A percentile compares a stretch with the other conserved stretches of the same genome.
Conservation (phyloP, 331 rosid species). For the Rhamnella rubrinervis region DNA sequence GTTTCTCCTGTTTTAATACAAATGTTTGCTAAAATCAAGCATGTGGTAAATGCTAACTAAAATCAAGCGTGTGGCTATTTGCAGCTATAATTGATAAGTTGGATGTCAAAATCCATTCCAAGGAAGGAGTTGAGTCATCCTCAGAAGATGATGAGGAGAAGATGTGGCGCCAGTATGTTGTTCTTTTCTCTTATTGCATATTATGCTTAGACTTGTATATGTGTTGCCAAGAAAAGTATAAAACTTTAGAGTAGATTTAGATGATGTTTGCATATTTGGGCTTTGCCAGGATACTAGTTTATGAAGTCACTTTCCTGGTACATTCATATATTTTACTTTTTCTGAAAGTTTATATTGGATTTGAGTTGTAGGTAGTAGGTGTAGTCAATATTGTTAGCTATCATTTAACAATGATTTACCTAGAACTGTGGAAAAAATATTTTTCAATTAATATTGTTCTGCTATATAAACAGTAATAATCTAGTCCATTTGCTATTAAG, state of each 20-base stretch:
- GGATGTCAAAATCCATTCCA: constrained; percentile 46
- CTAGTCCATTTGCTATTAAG: background rate
- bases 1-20: background rate
- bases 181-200: constrained; percentile 17
- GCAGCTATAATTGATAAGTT: constrained; percentile 79
- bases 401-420: too few relatives aligned
- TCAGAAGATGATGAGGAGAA: constrained; percentile 76
- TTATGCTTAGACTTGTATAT: background rate
- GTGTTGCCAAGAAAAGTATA: constrained; percentile 4
- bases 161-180: constrained; percentile 78
- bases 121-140: constrained; percentile 34
- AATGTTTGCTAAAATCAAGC: constrained; percentile 3
- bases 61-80: constrained; percentile 13
- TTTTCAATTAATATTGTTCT: constrained; percentile 2
- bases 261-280: background rate
- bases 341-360: background rate
- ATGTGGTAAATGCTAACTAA: background rate
- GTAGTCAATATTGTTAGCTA: too few relatives aligned
- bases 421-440: background rate
- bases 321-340: background rate
- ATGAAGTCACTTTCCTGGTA: background rate
- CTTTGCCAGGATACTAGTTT: background rate
- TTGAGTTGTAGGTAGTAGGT: background rate
- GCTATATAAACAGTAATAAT: background rate
- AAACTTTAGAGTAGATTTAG: background rate